phyloP scores from a whole-genome alignment of 2,329 filamentous ascomycete genomes.

The Alternaria panax region DNA sequence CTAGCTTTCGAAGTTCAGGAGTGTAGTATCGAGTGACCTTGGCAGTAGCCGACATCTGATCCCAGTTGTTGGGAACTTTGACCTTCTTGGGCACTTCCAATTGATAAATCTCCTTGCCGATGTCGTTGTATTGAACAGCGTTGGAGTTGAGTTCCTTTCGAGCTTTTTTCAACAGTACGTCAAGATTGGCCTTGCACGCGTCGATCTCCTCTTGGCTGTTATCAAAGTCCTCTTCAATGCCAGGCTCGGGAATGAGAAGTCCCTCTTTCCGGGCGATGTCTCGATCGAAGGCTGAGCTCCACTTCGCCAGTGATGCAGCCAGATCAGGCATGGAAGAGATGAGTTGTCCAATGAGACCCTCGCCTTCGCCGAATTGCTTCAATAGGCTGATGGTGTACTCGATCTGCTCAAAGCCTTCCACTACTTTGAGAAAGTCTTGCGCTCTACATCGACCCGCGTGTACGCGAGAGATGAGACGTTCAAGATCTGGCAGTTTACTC shows the following conservation, averaged over 20 bases:
- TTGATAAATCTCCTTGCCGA: constrained; percentile 97
- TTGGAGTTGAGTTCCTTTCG: constrained; percentile 77
- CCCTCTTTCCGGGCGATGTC: constrained; percentile 79
- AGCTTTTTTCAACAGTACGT: constrained; percentile 73
- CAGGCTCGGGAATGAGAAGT: constrained; percentile 81
- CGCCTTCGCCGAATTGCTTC: constrained; percentile 74
- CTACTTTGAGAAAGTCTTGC: constrained; percentile 89
- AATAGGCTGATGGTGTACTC: constrained; percentile 90
- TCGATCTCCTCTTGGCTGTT: constrained; percentile 78
- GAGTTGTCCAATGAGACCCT: constrained; percentile 84
- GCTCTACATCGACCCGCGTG: constrained; percentile 90
- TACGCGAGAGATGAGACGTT: constrained; percentile 90
- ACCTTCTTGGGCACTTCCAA: constrained; percentile 85
- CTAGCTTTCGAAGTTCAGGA: constrained; percentile 78
- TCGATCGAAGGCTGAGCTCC: constrained; percentile 92
- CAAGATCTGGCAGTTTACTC: constrained; percentile 90
- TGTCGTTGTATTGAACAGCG: constrained; percentile 66
- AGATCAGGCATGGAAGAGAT: constrained; percentile 88
- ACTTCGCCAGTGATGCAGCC: constrained; percentile 74
- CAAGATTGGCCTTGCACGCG: constrained; percentile 75
- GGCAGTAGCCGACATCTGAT: constrained; percentile 94
- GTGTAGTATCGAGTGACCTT: constrained; percentile 95
- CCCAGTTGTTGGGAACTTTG: constrained; percentile 88
- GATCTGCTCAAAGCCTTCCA: constrained; percentile 97
- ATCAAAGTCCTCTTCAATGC: constrained; percentile 93